Evolutionary conservation across 768 basidiomycete genomes (phyloP), one percentile per base, ranked within the genome.

Genomic region (Boletus rubescentipes): DNA sequence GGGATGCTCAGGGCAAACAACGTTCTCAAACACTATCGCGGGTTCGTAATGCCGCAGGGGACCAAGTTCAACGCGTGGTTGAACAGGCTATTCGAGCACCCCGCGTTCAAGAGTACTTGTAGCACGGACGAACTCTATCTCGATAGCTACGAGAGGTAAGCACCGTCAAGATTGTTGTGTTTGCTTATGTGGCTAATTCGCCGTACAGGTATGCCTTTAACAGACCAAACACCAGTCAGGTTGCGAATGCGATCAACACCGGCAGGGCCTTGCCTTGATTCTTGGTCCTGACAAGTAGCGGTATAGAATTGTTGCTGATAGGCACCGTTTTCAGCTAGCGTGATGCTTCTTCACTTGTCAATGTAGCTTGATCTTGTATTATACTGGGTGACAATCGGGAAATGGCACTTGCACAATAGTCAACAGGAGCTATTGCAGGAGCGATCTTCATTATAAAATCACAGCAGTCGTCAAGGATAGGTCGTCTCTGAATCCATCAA

Each of bases 181-280:
- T 32, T 32, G 18, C 30, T 41, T 9, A 23, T 32, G 36, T 10
- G 18, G 20, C 21, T 46, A 26, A 37, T 42, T 12, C 10, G 18
- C 32, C 23, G 8, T 50, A 7, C 54, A 90, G 88, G 63, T 90
- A 89, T 61, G 87, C 88, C 0, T 85, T 82, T 63, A 91, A 91
- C 62, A 76, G 87, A 30, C 86, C 88, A 4, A 86, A 89, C 63
- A 89, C 87, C 5, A 88, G 87, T 60, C 84, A 85, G 61, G 85
- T 88, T 11, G 87, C 87, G 6, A 83, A 81, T 58, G 88, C 88
- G 5, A 89, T 89, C 60, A 90, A 90, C 54, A 67, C 80, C 8
- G 87, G 87, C 20, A 77, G 74, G 46, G 77, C 73, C 0, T 69
- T 90, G 30, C 88, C 88, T 49, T 89, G 72, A 84, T 50, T 5